These are phyloP conservation scores for Cryptosporidium canis DNA, from an alignment of 169 alveolate genomes.

Conservation along the genomic window DNA sequence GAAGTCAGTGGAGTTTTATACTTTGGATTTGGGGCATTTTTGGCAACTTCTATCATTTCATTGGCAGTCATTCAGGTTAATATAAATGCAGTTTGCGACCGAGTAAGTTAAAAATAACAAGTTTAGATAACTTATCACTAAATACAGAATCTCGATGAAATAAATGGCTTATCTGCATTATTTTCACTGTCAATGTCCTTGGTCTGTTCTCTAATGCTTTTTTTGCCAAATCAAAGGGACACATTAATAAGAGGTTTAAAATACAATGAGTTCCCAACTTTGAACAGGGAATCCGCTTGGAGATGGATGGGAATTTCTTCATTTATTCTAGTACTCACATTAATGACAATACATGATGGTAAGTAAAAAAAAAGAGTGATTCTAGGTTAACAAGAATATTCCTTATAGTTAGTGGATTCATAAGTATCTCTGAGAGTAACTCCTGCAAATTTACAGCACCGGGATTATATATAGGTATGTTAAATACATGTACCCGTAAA, in stretches of 20 bases:
- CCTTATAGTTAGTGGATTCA: conserved; percentile 54
- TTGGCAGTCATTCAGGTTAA: conserved; percentile 54
- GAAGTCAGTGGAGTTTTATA: conserved; percentile 29
- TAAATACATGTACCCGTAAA: background rate
- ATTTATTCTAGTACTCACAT: conserved; percentile 4
- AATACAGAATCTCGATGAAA: conserved; percentile 68
- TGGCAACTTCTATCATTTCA: conserved; percentile 27
- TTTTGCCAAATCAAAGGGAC: conserved; percentile 41
- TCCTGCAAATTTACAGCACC: conserved; percentile 67
- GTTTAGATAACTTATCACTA: background rate
- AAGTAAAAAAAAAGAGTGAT: background rate
- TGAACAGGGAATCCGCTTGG: conserved; percentile 7
- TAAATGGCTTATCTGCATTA: conserved; percentile 50
- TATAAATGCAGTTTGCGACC: conserved; percentile 37
- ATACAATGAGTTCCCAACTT: conserved; percentile 50
- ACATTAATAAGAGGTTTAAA: conserved; percentile 16
- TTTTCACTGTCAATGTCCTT: conserved; percentile 51
- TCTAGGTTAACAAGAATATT: background rate
- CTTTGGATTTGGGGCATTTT: conserved; percentile 48
- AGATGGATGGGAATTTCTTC: conserved; percentile 21
- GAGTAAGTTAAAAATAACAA: conserved; percentile 13
- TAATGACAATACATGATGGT: conserved; percentile 38
- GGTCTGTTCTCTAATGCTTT: conserved; percentile 20
- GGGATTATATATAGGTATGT: conserved; percentile 65
- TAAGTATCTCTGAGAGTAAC: conserved; percentile 46